Base-by-base conservation (phyloP, 73 alveolate species). In the Paramecium tetraurelia region DNA sequence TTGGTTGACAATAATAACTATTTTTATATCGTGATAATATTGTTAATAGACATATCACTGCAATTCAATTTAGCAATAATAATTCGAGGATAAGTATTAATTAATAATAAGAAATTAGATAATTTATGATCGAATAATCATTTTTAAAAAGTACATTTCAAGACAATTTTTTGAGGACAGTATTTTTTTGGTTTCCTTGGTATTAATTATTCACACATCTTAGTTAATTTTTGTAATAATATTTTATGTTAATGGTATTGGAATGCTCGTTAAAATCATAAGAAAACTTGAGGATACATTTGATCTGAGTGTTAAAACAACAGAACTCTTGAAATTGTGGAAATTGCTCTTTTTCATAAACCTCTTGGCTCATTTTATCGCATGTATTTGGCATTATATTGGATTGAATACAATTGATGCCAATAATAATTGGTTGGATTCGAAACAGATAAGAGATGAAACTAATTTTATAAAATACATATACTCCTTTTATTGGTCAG, bases 401-500 rank as follows among this genome's bases (percentile, higher is more conserved):
- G 77, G 72, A 53, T 18, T 18, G 14, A 16, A 53, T 18, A 53
- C 69, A 18, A 53, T 53, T n/a, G 92, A 70, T 8, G 5, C 21
- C 1, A 12, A 40, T 53, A 22, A 84, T 44, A 84, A 38, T 44
- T 84, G 92, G 92, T 53, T 84, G 21, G 53, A 44, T 41, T 40
- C 40, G 7, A 84, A 84, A 22, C 11, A 84, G 21, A 31, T 84
- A 0, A 22, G 59, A 16, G 77, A 93, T 29, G 86, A 94, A 6
- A 76, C 94, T 1, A 72, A 86, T 27, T 48, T 57, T 10, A 96
- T 93, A 18, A 50, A 68, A 46, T 95, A 95, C 38, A 84, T 94
- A 3, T 57, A 96, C 22, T 92, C 98, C 1, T 58, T 95, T 36
- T 95, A 95, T 85, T 95, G 96, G 85, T 89, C 95, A 8, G 86